Conservation (phyloP, 2,329 filamentous ascomycete species). For the Pseudogymnoascus sp. region DNA sequence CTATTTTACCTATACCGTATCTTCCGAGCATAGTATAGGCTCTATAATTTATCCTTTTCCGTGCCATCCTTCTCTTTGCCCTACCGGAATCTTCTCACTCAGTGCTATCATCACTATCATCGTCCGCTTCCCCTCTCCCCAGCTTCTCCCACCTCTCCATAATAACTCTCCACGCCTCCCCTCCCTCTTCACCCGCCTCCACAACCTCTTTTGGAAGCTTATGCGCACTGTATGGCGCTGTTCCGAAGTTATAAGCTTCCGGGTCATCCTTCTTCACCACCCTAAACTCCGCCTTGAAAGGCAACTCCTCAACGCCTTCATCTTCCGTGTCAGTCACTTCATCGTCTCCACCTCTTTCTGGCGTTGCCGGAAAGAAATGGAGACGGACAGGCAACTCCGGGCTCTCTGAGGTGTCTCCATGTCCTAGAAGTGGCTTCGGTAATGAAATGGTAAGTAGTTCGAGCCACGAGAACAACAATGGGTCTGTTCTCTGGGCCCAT, state of each 20-base stretch:
- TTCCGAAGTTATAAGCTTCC: slow-evolving; percentile 78
- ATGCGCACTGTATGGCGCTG: slow-evolving; percentile 86
- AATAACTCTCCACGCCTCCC: slow-evolving; percentile 75
- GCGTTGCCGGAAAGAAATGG: slow-evolving; percentile 16
- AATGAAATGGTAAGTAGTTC: slow-evolving; percentile 72
- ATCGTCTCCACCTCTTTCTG: slow-evolving; percentile 32
- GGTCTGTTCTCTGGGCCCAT: slow-evolving; percentile 85
- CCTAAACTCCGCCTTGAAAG: slow-evolving; percentile 68
- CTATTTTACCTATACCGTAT: background rate
- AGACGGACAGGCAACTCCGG: slow-evolving; percentile 9
- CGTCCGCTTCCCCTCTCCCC: slow-evolving; percentile 32
- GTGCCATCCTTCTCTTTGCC: background rate
- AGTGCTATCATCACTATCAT: slow-evolving; percentile 28
- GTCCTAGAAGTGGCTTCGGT: slow-evolving; percentile 48
- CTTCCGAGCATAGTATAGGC: background rate
- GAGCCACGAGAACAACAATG: slow-evolving; percentile 80
- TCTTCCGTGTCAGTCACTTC: slow-evolving; percentile 34
- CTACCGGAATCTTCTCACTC: background rate
- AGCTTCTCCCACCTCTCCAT: slow-evolving; percentile 65
- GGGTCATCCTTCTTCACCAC: slow-evolving; percentile 79
- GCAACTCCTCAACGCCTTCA: slow-evolving; percentile 46
- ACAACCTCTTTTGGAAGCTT: slow-evolving; percentile 94
- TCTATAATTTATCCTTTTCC: background rate
- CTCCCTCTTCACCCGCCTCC: slow-evolving; percentile 57
- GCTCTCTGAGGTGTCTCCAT: slow-evolving; percentile 29